phyloP scores from a whole-genome alignment of 2,329 filamentous ascomycete species.

The Exophiala viscosa region DNA sequence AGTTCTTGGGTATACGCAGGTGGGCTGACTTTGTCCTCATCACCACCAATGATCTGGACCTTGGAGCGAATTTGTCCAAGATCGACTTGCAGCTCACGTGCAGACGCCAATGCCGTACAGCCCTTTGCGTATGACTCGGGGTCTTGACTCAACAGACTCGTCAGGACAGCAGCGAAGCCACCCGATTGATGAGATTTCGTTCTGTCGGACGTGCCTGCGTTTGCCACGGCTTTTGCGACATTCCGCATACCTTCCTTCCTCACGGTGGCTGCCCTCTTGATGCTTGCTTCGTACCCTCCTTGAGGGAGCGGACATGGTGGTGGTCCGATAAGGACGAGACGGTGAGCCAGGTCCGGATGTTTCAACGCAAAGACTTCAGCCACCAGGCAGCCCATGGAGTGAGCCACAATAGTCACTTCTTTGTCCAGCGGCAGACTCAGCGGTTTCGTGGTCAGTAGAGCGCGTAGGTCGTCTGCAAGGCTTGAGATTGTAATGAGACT shows the following conservation, averaged over 20 bases:
- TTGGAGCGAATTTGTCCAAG: constrained; percentile 26
- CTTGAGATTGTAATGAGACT: constrained; percentile 42
- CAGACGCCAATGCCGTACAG: constrained; percentile 46
- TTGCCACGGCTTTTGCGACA: constrained; percentile 40
- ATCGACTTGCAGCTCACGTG: constrained; percentile 33
- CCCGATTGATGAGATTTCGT: constrained; percentile 39
- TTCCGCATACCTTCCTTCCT: constrained; percentile 44
- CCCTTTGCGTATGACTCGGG: constrained; percentile 56
- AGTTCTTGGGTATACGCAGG: constrained; percentile 34
- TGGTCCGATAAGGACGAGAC: constrained; percentile 50
- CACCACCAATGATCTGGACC: constrained; percentile 44
- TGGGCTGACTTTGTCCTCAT: constrained; percentile 46
- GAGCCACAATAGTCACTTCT: constrained; percentile 47
- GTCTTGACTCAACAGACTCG: constrained; percentile 48
- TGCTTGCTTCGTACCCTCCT: constrained; percentile 31
- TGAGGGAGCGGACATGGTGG: constrained; percentile 44
- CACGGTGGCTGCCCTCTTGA: constrained; percentile 40
- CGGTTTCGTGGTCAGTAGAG: neutral
- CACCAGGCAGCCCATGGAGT: constrained; percentile 51
- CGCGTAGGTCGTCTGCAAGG: constrained; percentile 42
- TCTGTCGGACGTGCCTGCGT: constrained; percentile 36
- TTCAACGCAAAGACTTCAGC: constrained; percentile 43
- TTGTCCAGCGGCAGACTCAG: constrained; percentile 29
- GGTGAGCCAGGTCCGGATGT: constrained; percentile 40
- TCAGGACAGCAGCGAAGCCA: constrained; percentile 40